A percentile compares a stretch with the other conserved stretches of the same genome.
phyloP scores from a whole-genome alignment of 1,139 yeast species.

The Taphrina wiesneri region DNA sequence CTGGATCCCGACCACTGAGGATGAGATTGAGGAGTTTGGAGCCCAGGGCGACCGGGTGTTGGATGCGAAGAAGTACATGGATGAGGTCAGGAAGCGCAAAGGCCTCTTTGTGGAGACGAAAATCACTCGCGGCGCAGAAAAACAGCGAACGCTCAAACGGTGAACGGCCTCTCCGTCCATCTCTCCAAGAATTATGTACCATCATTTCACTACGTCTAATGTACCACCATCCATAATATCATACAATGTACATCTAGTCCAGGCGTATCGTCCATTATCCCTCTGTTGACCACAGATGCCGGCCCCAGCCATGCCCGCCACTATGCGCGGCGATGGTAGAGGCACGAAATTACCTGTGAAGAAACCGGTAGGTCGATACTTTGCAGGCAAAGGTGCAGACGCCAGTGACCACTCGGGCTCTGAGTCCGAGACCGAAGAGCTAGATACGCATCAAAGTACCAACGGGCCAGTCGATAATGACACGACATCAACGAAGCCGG shows the following conservation, averaged over 20 bases:
- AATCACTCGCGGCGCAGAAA: conserved; percentile 86
- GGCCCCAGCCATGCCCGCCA: conserved; percentile 23
- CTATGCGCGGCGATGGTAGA: conserved; percentile 21
- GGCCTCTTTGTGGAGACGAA: conserved; percentile 89
- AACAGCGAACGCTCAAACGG: conserved; percentile 75
- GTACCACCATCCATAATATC: no score
- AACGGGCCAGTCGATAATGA: neutral
- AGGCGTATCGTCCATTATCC: no score
- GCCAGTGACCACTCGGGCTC: neutral
- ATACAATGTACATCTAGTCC: no score
- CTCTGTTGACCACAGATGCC: neutral
- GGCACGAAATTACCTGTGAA: neutral
- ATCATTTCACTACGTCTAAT: no score
- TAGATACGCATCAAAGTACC: neutral
- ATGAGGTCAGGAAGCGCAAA: conserved; percentile 75
- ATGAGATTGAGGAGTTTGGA: conserved; percentile 90
- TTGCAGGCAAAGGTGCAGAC: conserved; percentile 14
- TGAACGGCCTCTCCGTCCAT: conserved; percentile 12
- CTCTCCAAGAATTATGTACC: neutral
- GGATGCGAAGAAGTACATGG: conserved; percentile 83
- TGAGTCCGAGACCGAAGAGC: neutral
- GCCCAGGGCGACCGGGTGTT: conserved; percentile 91
- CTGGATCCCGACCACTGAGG: conserved; percentile 99
- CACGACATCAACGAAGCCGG: neutral
- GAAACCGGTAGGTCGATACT: conserved; percentile 15